Conservation (phyloP, 2,329 filamentous ascomycete species). For the Colletotrichum sp. region DNA sequence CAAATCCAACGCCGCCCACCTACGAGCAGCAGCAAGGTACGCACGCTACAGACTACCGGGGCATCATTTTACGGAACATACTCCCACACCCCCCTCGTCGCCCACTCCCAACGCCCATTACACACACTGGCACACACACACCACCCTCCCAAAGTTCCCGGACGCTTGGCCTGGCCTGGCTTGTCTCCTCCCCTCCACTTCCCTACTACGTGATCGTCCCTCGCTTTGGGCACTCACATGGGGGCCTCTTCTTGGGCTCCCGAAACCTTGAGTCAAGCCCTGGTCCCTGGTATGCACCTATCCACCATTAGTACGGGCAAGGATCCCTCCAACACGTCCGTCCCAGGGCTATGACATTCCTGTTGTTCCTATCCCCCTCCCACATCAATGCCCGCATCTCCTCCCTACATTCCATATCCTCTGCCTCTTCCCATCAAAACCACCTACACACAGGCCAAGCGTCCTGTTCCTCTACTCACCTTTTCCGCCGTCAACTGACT, state of each 20-base stretch:
- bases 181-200: constrained; percentile 1
- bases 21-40: constrained; percentile 1
- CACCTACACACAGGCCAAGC: constrained; percentile 12
- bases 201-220: constrained; percentile 20
- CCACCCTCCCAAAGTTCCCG: constrained; percentile 12
- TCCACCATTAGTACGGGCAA: constrained; percentile 19
- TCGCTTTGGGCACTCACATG: constrained; percentile 23
- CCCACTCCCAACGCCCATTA: background rate
- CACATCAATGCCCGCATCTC: constrained; percentile 22
- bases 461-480: background rate
- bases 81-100: background rate
- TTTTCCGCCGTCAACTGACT: constrained; percentile 7
- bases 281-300: constrained; percentile 24
- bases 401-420: constrained; percentile 22
- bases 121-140: background rate
- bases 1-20: background rate
- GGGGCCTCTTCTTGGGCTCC: constrained; percentile 17
- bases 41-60: background rate
- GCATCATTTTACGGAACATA: background rate
- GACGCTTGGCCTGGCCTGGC: constrained; percentile 10
- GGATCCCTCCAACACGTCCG: constrained; percentile 19
- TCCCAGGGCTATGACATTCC: constrained; percentile 23
- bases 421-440: constrained; percentile 18
- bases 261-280: constrained; percentile 24
- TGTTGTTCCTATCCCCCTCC: constrained; percentile 16